These are phyloP conservation scores for Podila minutissima DNA, from an alignment of 192 early-diverging fungal species.

Conservation along the genomic window DNA sequence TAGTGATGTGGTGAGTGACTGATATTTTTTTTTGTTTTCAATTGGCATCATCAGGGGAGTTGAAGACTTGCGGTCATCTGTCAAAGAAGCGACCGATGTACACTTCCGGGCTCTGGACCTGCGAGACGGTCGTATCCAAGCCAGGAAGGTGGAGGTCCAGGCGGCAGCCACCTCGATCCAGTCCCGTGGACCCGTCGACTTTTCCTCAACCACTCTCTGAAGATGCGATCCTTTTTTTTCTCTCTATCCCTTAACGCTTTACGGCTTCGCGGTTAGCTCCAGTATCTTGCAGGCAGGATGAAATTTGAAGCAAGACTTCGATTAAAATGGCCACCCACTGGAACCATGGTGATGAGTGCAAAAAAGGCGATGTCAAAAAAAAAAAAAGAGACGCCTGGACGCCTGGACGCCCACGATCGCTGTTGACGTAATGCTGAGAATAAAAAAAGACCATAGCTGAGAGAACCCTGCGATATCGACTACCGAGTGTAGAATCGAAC, in stretches of 20 bases:
- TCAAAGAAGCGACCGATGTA: neutral
- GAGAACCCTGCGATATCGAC: no score
- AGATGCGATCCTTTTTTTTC: neutral
- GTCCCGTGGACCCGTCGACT: neutral
- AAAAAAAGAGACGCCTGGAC: neutral
- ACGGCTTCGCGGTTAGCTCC: no score
- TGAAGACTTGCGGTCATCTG: neutral
- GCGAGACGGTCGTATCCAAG: neutral
- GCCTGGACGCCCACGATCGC: no score
- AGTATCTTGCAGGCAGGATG: no score
- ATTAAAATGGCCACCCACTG: neutral
- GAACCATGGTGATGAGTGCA: neutral
- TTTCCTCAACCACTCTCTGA: neutral
- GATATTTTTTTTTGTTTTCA: neutral
- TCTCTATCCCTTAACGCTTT: neutral
- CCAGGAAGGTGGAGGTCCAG: neutral
- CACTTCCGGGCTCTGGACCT: neutral
- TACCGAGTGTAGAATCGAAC: no score
- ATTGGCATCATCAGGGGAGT: neutral
- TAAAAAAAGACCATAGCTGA: no score
- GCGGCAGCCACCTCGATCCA: neutral
- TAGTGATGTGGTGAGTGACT: neutral
- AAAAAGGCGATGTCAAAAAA: neutral
- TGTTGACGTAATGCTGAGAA: no score
- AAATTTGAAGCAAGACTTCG: neutral